phyloP scores from a whole-genome alignment of 352 stramenopile species.

The Vaucheria bursata region DNA sequence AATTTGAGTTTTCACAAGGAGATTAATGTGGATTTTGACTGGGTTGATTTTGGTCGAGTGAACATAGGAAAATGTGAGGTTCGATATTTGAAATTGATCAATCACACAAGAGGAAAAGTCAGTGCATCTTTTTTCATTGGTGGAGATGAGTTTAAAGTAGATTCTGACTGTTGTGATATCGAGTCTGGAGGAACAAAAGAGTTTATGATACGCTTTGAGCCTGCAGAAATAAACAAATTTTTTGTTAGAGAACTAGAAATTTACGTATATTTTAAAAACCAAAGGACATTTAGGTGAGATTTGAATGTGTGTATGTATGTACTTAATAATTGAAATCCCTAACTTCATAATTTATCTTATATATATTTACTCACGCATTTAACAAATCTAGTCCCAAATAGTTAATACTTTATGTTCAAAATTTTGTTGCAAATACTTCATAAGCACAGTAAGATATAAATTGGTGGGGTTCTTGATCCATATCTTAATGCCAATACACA shows the following conservation, averaged over 20 bases:
- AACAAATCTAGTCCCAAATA: too few relatives aligned
- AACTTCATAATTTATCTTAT: not conserved
- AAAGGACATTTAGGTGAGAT: constrained; percentile 72
- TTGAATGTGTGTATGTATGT: not conserved
- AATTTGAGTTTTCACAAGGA: too few relatives aligned
- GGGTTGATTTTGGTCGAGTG: too few relatives aligned
- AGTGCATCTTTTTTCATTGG: not conserved
- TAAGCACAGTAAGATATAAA: too few relatives aligned
- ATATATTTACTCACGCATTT: not conserved
- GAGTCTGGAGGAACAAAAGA: constrained; percentile 59
- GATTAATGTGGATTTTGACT: too few relatives aligned
- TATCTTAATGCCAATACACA: too few relatives aligned
- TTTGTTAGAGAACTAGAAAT: constrained; percentile 77
- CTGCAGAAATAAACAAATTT: constrained; percentile 65
- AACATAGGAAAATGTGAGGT: too few relatives aligned
- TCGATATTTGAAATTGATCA: too few relatives aligned
- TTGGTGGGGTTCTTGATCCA: too few relatives aligned
- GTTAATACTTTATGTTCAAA: too few relatives aligned
- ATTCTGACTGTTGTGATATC: constrained; percentile 66
- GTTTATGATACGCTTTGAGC: constrained; percentile 72
- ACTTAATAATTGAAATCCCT: too few relatives aligned
- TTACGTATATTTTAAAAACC: constrained; percentile 77
- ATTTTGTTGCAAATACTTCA: too few relatives aligned
- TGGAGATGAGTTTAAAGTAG: constrained; percentile 60
- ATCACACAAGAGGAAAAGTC: constrained; percentile 5